Base-by-base conservation (phyloP, 306 rosid genomes). In the Trifolium dubium region DNA sequence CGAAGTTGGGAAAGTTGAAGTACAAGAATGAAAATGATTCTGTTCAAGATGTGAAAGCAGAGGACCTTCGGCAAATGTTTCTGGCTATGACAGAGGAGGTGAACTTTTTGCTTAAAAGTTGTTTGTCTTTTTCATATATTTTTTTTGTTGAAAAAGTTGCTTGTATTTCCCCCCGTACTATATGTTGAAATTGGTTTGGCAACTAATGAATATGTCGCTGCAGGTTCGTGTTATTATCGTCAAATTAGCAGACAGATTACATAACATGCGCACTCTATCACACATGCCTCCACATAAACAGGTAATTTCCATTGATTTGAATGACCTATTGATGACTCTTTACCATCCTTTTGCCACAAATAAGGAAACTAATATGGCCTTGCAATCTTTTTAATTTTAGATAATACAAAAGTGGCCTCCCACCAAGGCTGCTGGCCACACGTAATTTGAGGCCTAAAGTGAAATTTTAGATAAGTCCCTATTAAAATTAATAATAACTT, bases 61-160 rank as follows among this genome's bases (percentile, higher is more conserved):
- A 95, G 82, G 99, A 95, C 73, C 90, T 92, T 64, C 86, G 95
- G 59, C 99, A 95, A 76, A 95, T 95, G 99, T 92, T 95, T 87
- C 86, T 95, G 44, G 99, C 98, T 65, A 95, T 95, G 99, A 95
- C 99, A 64, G 96, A 92, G 81, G 99, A 95, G 96, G 99, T 94
- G 77, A 79, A 63, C 62, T 67, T 65, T 79, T 67, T 40, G 31
- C 49, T 44, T 67, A 35, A 30, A 63, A 68, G 56, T 28, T 46
- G 77, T 10, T 77, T 76, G 65, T 77, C 66, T 71, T 56, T 80
- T 68, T 30, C 18, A 2, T 58, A 28, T 12, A 11, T 34, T 34
- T 5, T 34, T 4, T 13, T 29, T 58, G 13, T 59, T 12, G 18
- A 59, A 35, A 30, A 63, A 71, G 35, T 28, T 46, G 71, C n/a